These are phyloP conservation scores for Brassica incana DNA, from an alignment of 345 rosid genomes.

Conservation along the genomic window DNA sequence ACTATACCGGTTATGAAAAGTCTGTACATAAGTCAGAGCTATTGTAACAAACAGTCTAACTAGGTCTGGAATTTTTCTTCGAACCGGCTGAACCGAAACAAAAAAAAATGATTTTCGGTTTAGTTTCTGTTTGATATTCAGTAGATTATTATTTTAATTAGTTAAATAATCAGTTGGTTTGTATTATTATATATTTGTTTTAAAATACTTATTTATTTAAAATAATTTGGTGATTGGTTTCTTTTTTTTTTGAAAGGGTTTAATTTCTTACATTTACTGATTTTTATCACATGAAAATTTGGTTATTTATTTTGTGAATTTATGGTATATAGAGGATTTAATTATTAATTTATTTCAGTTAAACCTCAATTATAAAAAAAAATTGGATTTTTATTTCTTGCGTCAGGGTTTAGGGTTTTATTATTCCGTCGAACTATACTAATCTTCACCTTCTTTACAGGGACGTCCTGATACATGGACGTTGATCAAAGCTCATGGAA, in stretches of 20 bases:
- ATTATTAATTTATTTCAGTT: background rate
- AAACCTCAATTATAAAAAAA: background rate
- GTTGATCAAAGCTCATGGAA: slow-evolving; percentile 85
- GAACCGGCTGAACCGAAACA: background rate
- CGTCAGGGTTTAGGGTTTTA: background rate
- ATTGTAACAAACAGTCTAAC: background rate
- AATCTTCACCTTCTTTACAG: slow-evolving; percentile 28
- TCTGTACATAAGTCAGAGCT: background rate
- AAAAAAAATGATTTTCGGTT: background rate
- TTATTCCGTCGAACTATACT: background rate
- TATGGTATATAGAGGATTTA: background rate
- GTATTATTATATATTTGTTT: too few species aligned
- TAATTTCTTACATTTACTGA: background rate
- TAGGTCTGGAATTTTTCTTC: background rate
- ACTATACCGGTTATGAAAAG: background rate
- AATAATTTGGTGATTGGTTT: background rate
- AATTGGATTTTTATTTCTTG: background rate
- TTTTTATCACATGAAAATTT: background rate
- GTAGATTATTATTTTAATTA: too few species aligned
- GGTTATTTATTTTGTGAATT: background rate
- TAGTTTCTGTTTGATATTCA: background rate
- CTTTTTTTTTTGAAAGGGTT: too few species aligned
- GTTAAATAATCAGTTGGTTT: background rate
- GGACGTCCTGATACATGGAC: slow-evolving; percentile 86
- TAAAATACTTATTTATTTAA: too few species aligned